phyloP scores from a whole-genome alignment of 306 rosid species.

The Rosa multiflora region DNA sequence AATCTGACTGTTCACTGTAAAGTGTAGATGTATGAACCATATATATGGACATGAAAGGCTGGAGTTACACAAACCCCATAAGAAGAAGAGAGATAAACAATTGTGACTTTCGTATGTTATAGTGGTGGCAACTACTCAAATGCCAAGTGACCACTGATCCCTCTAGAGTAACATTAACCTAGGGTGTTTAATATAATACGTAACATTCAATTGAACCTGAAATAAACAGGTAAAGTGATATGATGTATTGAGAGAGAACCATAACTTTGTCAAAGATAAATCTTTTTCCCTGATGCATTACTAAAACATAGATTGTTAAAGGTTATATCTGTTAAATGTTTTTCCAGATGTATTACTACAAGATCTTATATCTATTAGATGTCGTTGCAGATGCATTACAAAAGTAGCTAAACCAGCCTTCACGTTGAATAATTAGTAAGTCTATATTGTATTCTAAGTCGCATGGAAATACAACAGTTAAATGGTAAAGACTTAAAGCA shows the following conservation, averaged over 20 bases:
- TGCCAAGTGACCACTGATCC: neutral
- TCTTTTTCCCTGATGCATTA: neutral
- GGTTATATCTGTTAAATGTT: neutral
- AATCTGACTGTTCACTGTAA: conserved; percentile 1
- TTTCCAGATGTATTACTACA: neutral
- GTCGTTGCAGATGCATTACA: neutral
- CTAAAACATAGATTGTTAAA: neutral
- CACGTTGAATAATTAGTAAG: neutral
- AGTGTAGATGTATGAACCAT: neutral
- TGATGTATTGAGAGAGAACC: neutral
- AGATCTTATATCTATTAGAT: neutral
- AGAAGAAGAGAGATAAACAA: neutral
- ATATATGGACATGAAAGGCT: neutral
- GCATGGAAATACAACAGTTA: neutral
- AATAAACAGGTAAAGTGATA: neutral
- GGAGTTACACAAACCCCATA: neutral
- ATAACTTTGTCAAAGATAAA: neutral
- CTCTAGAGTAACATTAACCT: neutral
- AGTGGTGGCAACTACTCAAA: neutral
- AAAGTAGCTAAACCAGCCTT: neutral
- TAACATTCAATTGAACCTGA: neutral
- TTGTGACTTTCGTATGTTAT: neutral
- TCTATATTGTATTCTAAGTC: neutral
- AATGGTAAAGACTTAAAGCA: neutral
- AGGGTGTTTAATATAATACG: no score